Conservation (phyloP, 2,329 filamentous ascomycete species). For the Apiospora hydei region DNA sequence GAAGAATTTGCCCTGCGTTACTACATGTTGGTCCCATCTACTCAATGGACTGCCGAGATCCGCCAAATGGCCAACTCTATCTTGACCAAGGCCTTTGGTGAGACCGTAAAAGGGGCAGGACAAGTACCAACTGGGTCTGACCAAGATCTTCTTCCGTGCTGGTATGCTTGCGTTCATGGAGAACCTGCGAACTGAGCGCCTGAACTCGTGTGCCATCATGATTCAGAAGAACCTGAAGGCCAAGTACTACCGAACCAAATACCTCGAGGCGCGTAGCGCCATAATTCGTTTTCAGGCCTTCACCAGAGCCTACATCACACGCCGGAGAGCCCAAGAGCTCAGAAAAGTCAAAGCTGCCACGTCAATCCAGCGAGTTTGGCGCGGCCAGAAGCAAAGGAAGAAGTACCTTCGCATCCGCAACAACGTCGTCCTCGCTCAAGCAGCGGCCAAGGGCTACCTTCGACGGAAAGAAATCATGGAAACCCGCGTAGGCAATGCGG, state of each 20-base stretch:
- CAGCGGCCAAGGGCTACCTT: slow-evolving; percentile 89
- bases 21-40: slow-evolving; percentile 95
- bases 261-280: slow-evolving; percentile 83
- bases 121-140: slow-evolving; percentile 97
- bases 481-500: slow-evolving; percentile 90
- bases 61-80: slow-evolving; percentile 94
- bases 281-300: slow-evolving; percentile 83
- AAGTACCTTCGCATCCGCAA: slow-evolving; percentile 78
- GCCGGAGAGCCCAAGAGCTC: slow-evolving; percentile 79
- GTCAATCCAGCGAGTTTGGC: slow-evolving; percentile 94
- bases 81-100: slow-evolving; percentile 84
- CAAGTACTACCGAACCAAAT: slow-evolving; percentile 93
- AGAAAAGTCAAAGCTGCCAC: slow-evolving; percentile 87
- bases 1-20: slow-evolving; percentile 97
- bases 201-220: slow-evolving; percentile 95
- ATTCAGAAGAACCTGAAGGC: slow-evolving; percentile 98
- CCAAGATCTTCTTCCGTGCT: slow-evolving; percentile 99
- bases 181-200: slow-evolving; percentile 85
- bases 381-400: slow-evolving; percentile 88
- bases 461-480: slow-evolving; percentile 92
- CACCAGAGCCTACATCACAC: slow-evolving; percentile 78
- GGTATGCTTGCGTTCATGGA: slow-evolving; percentile 99
- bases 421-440: slow-evolving; percentile 88
- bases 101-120: slow-evolving; percentile 78
- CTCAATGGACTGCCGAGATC: slow-evolving; percentile 92